Evolutionary conservation across 2,329 filamentous ascomycete genomes (phyloP).

Genomic region (Nannizziopsis arthrosporioides): DNA sequence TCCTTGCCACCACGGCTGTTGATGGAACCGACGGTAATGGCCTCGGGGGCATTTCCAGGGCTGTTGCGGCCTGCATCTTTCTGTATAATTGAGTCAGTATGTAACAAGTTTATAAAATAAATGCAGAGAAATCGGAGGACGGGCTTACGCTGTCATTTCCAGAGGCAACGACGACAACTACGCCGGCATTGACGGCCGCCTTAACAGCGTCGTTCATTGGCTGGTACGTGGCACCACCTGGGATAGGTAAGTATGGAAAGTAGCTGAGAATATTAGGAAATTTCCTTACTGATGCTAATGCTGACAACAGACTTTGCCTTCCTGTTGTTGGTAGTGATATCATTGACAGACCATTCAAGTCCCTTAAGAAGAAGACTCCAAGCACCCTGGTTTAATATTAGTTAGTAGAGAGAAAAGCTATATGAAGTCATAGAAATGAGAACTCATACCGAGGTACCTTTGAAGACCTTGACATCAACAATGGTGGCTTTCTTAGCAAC

Average conservation of each 20-base stretch:
- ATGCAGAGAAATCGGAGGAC: slow-evolving; percentile 86
- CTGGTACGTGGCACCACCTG: slow-evolving; percentile 5
- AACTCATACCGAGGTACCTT: not conserved
- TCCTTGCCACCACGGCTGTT: not conserved
- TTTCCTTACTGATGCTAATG: slow-evolving; percentile 8
- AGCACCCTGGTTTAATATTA: not conserved
- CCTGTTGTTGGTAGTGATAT: slow-evolving; percentile 4
- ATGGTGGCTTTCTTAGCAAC: slow-evolving; percentile 97
- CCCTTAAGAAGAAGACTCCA: slow-evolving; percentile 5
- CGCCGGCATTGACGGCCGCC: slow-evolving; percentile 77
- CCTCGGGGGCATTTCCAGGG: slow-evolving; percentile 4
- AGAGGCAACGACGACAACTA: slow-evolving; percentile 96
- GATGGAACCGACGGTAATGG: slow-evolving; percentile 5
- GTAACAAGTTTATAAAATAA: slow-evolving; percentile 54
- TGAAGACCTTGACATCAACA: slow-evolving; percentile 93
- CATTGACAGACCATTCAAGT: slow-evolving; percentile 7
- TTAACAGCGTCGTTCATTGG: slow-evolving; percentile 76
- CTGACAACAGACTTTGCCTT: not conserved
- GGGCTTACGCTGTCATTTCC: slow-evolving; percentile 93
- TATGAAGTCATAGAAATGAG: not conserved
- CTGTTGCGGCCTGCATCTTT: slow-evolving; percentile 4
- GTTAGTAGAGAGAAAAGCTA: not conserved
- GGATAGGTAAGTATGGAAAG: not conserved
- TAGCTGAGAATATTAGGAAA: not conserved
- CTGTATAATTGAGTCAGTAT: slow-evolving; percentile 1